Evolutionary conservation across 805 yeast genomes (phyloP), one percentile per base, ranked within the genome.

Genomic region (Metschnikowia corniflorae): DNA sequence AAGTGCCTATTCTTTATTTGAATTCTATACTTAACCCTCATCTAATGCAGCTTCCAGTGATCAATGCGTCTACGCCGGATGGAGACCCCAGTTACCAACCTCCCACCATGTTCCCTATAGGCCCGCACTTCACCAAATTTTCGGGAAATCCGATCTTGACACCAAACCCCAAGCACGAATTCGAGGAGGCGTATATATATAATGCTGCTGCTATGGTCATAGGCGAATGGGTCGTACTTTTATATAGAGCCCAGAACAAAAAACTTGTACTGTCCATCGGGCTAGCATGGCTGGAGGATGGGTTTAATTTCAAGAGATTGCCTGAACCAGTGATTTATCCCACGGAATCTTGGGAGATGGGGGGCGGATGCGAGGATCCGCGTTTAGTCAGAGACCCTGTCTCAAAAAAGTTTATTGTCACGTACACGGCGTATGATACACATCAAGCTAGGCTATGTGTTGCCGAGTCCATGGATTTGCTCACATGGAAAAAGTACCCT

Each of bases 291-390:
- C 61, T 65, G 23, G 45, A 46, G 1, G 71, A 66, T 42, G 72
- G 72, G 0, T 51, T 49, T 46, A 51, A 53, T 24, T 67, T 67
- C 46, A 48, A 42, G 8, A 46, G 61, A 30, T 55, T 52, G 43
- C 46, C 44, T 21, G 42, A 51, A 25, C 71, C 72, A 9, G 51
- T 67, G 9, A 33, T 67, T 24, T 39, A 35, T 12, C 61, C 71
- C 5, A 59, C 68, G 1, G 70, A 66, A 40, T 49, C 58, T 2
- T 66, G 67, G 63, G 72, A 67, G 39, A 20, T 31, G 20, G 61
- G 61, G 5, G 72, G 72, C 10, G 72, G 72, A 2, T 56, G 65
- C 33, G 72, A 67, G 43, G 72, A 67, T 38, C 72, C 72, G 4
- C 49, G 72, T 30, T 57, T 67, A 16, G 66, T 65, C 3, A 45